Evolutionary conservation across 2,329 filamentous ascomycete genomes (phyloP).

Genomic region (Fusarium sp.): DNA sequence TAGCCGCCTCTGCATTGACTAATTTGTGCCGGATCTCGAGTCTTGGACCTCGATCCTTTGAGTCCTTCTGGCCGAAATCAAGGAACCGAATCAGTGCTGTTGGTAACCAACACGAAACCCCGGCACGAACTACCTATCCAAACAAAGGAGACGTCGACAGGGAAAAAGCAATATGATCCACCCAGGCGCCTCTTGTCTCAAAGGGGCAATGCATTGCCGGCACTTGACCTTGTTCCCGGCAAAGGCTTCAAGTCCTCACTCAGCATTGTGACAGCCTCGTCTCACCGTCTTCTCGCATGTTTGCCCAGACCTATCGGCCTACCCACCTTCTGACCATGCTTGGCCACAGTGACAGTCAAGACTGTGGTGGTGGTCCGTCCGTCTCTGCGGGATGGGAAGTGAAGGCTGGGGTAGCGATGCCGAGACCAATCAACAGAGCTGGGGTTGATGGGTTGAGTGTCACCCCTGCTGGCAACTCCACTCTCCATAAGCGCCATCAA

Average conservation of each 20-base stretch:
- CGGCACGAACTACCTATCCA: neutral
- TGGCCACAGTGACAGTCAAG: neutral
- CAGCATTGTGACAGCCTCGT: neutral
- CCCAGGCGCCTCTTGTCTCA: neutral
- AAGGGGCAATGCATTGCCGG: neutral
- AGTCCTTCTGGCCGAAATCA: neutral
- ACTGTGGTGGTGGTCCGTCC: neutral
- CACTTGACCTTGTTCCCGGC: neutral
- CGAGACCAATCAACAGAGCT: neutral
- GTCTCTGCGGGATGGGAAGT: neutral
- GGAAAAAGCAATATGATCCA: conserved; percentile 16
- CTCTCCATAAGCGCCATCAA: neutral
- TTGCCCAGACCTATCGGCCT: neutral
- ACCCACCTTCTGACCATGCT: neutral
- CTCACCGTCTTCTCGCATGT: neutral
- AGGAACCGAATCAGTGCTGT: neutral
- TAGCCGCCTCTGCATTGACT: neutral
- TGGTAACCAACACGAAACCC: neutral
- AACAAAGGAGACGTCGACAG: neutral
- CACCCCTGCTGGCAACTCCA: conserved; percentile 1
- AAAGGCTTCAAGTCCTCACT: neutral
- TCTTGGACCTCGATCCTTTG: neutral
- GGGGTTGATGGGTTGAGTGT: neutral
- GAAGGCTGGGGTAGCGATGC: neutral
- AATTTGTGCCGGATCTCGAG: neutral